Evolutionary conservation across 2,329 filamentous ascomycete species (phyloP), one percentile per base, ranked within the genome.

Genomic region (Hysterium pulicare): DNA sequence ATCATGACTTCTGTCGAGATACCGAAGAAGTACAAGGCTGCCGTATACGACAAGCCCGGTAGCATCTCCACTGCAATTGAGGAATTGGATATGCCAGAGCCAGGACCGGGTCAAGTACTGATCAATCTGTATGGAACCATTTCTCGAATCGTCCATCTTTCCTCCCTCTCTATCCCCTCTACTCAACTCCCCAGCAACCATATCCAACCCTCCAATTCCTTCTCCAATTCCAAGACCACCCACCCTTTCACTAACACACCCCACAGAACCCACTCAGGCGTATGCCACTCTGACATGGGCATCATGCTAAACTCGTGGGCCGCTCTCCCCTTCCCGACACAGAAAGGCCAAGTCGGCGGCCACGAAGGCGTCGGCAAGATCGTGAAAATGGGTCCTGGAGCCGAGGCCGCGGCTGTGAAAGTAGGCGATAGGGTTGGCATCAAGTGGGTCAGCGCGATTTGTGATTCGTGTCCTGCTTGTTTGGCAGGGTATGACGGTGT

Each of bases 401-500:
- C 77, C 16, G 78, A 83, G 38, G 61, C 54, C 28, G 70, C 76
- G 2, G 73, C 71, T 4, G 68, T 86, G 26, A 83, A 83, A 53
- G 55, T 85, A n/a, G 82, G 82, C 4, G 78, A 86, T 51, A 73
- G 82, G 6, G 84, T 87, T 7, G 84, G 84, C 11, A 78, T 87
- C 58, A 87, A 87, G 64, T 56, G 82, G 81, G 68, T 84, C 45
- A 68, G 76, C 13, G 73, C 66, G 23, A 76, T 76, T 20, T 85
- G 81, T 58, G 74, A 60, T 36, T 46, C 48, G 0, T 68, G 63
- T 19, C 5, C 66, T 13, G 65, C 79, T 45, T 84, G 79, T 57
- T 67, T 76, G 40, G 70, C 71, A 10, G 77, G 76, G 33, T 66
- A 71, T 19, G 81, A 82, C 48, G 77, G 73, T 8, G 63, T 73